A percentile compares a stretch with the other conserved stretches of the same genome.
Conservation (phyloP, 2,329 filamentous ascomycete species). For the Colletotrichum chlorophyti region DNA sequence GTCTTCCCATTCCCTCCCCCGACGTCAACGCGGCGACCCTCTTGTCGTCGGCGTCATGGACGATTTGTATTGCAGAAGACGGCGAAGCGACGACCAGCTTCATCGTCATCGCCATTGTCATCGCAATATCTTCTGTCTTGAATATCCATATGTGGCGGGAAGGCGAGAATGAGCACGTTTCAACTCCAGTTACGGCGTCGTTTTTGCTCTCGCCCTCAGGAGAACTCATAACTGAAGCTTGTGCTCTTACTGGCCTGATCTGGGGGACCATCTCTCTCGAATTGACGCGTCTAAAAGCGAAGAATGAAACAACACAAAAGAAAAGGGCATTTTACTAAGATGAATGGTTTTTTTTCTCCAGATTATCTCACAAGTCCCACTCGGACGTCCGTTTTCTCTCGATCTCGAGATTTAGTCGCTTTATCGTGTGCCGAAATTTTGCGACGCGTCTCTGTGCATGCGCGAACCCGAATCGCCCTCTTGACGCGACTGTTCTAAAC, state of each 20-base stretch:
- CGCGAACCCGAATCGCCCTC: background rate
- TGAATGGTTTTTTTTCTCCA: constrained; percentile 7
- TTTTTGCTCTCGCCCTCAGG: no score
- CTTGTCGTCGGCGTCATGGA: no score
- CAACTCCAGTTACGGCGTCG: no score
- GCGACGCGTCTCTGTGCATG: constrained; percentile 22
- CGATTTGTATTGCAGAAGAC: no score
- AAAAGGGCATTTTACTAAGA: constrained; percentile 12
- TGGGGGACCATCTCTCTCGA: background rate
- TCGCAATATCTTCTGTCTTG: no score
- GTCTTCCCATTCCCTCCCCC: background rate
- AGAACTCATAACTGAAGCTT: constrained; percentile 15
- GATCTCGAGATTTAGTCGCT: constrained; percentile 7
- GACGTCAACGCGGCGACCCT: constrained; percentile 2
- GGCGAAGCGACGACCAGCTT: no score
- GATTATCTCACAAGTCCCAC: no score
- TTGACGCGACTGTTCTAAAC: background rate
- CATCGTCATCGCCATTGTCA: background rate
- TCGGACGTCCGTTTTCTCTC: background rate
- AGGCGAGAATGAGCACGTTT: no score
- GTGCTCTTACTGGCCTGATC: background rate
- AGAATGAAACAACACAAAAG: background rate
- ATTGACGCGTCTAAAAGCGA: background rate
- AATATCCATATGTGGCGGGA: no score
- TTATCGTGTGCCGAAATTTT: constrained; percentile 5